phyloP scores from a whole-genome alignment of 768 basidiomycete genomes.

The Cyclocybe cylindracea region DNA sequence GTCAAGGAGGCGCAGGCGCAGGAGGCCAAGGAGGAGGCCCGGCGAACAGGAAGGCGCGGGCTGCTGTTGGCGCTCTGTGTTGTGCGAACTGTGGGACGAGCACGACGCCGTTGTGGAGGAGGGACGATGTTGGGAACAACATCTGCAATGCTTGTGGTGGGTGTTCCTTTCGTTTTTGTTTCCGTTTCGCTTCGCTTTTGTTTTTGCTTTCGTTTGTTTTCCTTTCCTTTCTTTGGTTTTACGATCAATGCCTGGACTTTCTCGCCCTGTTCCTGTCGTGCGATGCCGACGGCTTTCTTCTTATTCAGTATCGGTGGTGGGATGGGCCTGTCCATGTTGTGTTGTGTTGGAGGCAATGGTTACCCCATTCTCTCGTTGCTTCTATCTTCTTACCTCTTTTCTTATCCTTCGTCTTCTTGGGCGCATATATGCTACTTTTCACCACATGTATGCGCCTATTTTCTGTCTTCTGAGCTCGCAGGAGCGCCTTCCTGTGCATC shows the following conservation, averaged over 20 bases:
- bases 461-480: no score
- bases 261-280: no score
- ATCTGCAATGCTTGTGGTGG: slow-evolving; percentile 94
- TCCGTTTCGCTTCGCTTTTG: slow-evolving; percentile 16
- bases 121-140: slow-evolving; percentile 90
- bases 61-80: slow-evolving; percentile 69
- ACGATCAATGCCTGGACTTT: no score
- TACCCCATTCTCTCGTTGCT: no score
- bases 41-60: slow-evolving; percentile 33
- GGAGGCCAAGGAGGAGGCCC: slow-evolving; percentile 21
- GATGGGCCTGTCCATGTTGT: no score
- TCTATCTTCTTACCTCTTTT: no score
- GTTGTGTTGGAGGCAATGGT: no score
- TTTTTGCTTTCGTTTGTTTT: slow-evolving; percentile 45
- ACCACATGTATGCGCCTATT: no score
- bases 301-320: not conserved
- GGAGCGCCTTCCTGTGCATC: no score
- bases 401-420: no score
- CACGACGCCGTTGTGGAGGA: slow-evolving; percentile 87
- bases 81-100: slow-evolving; percentile 91
- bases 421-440: no score
- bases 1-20: slow-evolving; percentile 21
- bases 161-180: slow-evolving; percentile 37
- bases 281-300: not conserved
- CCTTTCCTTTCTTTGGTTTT: slow-evolving; percentile 23